phyloP scores from a whole-genome alignment of 2,329 filamentous ascomycete genomes.

The Botrytis porri region DNA sequence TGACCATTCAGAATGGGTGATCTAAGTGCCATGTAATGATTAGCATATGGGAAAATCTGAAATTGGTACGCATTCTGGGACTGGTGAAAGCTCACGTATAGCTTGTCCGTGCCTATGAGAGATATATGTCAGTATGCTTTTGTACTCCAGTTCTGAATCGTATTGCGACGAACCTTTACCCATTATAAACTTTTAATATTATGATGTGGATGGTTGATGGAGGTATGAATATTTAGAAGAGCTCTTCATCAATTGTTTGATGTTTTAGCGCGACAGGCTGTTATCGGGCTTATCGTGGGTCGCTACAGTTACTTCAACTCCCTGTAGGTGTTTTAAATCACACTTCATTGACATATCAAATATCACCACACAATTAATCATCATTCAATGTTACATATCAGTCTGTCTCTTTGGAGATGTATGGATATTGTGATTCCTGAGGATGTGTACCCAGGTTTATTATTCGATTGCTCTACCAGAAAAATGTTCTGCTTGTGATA shows the following conservation, averaged over 20 bases:
- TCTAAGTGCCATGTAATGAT: constrained; percentile 46
- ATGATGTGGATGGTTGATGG: neutral
- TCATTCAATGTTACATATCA: neutral
- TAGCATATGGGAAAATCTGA: neutral
- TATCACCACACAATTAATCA: neutral
- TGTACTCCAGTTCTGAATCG: neutral
- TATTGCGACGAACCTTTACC: constrained; percentile 33
- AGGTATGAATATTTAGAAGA: neutral
- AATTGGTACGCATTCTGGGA: constrained; percentile 1
- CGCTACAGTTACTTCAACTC: neutral
- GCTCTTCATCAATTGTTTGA: constrained; percentile 4
- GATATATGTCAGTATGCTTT: constrained; percentile 6
- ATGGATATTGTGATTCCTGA: neutral
- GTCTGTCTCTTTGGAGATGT: neutral
- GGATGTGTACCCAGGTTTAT: neutral
- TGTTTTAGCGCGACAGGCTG: constrained; percentile 3
- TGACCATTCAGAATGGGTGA: constrained; percentile 97
- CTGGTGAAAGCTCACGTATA: constrained; percentile 37
- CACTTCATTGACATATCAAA: neutral
- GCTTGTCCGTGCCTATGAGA: constrained; percentile 51
- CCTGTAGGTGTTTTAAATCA: neutral
- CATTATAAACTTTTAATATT: constrained; percentile 26
- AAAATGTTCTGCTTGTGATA: neutral
- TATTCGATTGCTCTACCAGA: neutral
- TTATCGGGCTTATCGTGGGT: constrained; percentile 10